Percentiles rank a stretch among this genome's conserved stretches.
Conservation (phyloP, 306 rosid genomes). For the Echinosophora koreensis region DNA sequence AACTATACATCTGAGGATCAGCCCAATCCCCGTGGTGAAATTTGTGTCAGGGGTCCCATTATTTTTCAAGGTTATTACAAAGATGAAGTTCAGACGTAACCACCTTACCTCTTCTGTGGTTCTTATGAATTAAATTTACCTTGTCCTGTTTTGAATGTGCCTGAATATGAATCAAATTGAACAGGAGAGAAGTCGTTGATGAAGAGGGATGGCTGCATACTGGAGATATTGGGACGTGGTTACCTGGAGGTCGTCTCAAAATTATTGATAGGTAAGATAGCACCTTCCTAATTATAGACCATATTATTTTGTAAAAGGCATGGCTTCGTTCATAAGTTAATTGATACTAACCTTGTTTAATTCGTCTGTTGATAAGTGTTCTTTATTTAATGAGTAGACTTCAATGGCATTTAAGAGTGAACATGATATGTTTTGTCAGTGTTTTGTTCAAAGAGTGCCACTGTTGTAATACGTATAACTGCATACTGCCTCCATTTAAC, state of each 20-base stretch:
- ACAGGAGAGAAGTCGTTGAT: conserved; percentile 93
- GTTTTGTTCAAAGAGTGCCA: conserved; percentile 33
- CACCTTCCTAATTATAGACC: conserved; percentile 6
- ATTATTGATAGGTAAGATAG: conserved; percentile 91
- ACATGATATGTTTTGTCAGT: conserved; percentile 14
- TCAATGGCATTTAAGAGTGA: conserved; percentile 12
- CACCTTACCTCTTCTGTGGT: conserved; percentile 49
- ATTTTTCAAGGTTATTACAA: conserved; percentile 87
- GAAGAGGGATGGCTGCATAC: conserved; percentile 98
- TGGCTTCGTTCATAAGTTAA: background rate
- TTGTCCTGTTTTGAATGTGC: conserved; percentile 29
- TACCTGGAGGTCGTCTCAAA: conserved; percentile 92
- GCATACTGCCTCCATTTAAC: conserved; percentile 34
- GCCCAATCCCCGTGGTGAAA: conserved; percentile 98
- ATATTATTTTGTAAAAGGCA: conserved; percentile 1
- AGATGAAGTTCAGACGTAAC: conserved; percentile 94
- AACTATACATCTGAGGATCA: conserved; percentile 85
- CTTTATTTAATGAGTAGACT: conserved; percentile 40
- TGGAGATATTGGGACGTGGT: conserved; percentile 92
- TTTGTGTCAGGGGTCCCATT: conserved; percentile 96
- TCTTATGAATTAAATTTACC: conserved; percentile 37
- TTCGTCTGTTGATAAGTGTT: conserved; percentile 12
- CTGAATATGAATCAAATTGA: conserved; percentile 46
- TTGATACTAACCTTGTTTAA: conserved; percentile 14
- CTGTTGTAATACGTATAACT: conserved; percentile 35